Percentiles rank a stretch among this genome's conserved stretches.
Conservation (phyloP, 75 land plant genomes). For the Selaginella moellendorffii region DNA sequence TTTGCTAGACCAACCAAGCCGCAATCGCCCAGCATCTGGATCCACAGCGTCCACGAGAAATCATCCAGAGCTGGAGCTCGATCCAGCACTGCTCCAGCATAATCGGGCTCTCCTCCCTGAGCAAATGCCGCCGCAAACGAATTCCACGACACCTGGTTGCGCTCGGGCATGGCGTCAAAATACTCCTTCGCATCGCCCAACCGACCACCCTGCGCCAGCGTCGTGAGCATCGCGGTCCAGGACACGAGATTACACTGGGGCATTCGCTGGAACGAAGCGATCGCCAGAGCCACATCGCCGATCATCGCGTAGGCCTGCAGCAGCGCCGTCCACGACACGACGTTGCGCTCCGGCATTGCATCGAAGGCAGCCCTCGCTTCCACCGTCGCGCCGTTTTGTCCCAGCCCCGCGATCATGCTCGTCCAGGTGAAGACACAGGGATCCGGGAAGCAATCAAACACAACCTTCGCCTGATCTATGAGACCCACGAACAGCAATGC, state of each 20-base stretch:
- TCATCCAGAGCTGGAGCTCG: no score
- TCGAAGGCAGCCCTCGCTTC: background rate
- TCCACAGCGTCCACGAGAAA: no score
- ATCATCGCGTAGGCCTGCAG: background rate
- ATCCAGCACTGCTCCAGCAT: background rate
- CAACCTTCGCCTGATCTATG: background rate
- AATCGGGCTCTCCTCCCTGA: background rate
- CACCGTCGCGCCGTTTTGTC: background rate
- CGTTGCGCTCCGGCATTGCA: background rate
- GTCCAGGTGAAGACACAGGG: background rate
- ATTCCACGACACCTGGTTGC: background rate
- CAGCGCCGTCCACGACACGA: background rate
- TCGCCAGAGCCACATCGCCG: background rate
- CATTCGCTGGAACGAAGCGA: background rate
- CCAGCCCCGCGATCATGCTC: background rate
- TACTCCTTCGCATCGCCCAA: background rate
- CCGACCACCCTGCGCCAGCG: background rate
- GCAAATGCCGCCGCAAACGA: background rate
- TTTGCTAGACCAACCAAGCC: no score
- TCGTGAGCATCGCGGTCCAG: background rate
- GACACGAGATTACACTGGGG: background rate
- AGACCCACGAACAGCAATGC: background rate
- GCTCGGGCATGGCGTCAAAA: slow-evolving; percentile 1
- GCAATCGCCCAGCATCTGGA: no score
- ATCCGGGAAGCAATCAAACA: background rate